Evolutionary conservation across 306 rosid genomes (phyloP), one percentile per base, ranked within the genome.

Genomic region (Pachyrhizus erosus): DNA sequence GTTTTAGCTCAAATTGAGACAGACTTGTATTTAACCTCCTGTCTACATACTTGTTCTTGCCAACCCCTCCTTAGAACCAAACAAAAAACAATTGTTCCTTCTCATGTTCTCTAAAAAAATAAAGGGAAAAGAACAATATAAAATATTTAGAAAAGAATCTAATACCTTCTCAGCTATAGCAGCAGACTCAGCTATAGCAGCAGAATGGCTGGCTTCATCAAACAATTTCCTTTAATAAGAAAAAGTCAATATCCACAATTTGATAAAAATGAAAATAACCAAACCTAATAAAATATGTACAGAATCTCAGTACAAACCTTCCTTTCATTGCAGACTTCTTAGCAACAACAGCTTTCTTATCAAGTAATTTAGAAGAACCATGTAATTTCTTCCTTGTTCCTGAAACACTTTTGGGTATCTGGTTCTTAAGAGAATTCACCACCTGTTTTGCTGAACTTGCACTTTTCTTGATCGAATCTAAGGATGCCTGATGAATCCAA

Each of bases 191-290:
- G 80, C 83, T 87, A 81, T 87, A 58, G 89, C 57, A 77, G 74
- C 77, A 82, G 71, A 82, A 26, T 78, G 84, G 70, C 74, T 70
- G 60, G 76, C 88, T 65, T 89, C 89, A 46, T 72, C 94, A 89
- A 91, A 91, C 86, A 89, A 84, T 86, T 89, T 96, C 93, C 99
- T 96, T 84, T 80, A 62, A 78, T 82, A 27, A 31, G 76, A 68
- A 55, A 62, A 21, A 52, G 20, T 74, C 73, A 75, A 57, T 26
- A 54, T 42, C 57, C 39, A 43, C 12, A 64, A 71, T 43, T 13
- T 48, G 39, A 40, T 24, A 68, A 20, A 57, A 55, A 29, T 52
- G 62, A 11, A 9, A 77, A 10, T 17, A 45, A 70, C 64, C 51
- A 72, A 77, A 78, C 80, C 24, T 40, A 48, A 34, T 73, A 73